These are phyloP conservation scores for Russula compacta DNA, from an alignment of 768 basidiomycete genomes.

Conservation along the genomic window DNA sequence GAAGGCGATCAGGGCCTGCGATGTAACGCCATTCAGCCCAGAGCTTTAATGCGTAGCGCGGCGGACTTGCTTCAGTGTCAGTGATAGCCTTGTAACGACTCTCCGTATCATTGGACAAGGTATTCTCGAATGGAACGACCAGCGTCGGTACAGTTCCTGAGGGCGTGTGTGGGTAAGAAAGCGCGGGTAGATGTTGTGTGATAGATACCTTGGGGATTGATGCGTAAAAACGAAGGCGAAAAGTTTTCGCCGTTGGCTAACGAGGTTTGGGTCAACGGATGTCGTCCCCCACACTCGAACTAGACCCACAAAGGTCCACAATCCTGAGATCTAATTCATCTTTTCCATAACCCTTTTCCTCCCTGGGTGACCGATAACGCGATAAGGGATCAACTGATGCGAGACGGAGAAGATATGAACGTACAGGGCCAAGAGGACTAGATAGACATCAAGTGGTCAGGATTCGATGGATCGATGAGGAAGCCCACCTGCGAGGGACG, in stretches of 20 bases:
- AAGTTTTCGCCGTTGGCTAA: constrained; percentile 75
- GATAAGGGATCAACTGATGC: not conserved
- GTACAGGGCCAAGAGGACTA: constrained; percentile 19
- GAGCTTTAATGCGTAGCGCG: not conserved
- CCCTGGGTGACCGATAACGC: constrained; percentile 23
- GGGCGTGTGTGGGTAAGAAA: not conserved
- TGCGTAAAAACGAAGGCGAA: constrained; percentile 59
- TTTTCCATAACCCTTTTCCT: constrained; percentile 76
- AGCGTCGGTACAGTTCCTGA: constrained; percentile 73
- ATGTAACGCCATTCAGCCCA: constrained; percentile 10
- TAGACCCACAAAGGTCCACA: constrained; percentile 50
- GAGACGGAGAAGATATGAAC: not conserved
- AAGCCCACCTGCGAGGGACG: constrained; percentile 55
- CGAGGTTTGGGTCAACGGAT: not conserved
- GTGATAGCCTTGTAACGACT: constrained; percentile 74
- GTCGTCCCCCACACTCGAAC: not conserved
- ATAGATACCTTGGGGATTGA: constrained; percentile 63
- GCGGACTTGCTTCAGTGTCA: constrained; percentile 53
- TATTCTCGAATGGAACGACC: constrained; percentile 75
- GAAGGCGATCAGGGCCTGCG: constrained; percentile 66
- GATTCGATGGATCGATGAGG: not conserved
- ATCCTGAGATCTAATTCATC: constrained; percentile 66
- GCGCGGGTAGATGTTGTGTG: not conserved
- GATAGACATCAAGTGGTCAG: not conserved
- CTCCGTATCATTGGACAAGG: constrained; percentile 58